Base-by-base conservation (phyloP, 2,329 filamentous ascomycete genomes). In the Ophiocordyceps robertsii region DNA sequence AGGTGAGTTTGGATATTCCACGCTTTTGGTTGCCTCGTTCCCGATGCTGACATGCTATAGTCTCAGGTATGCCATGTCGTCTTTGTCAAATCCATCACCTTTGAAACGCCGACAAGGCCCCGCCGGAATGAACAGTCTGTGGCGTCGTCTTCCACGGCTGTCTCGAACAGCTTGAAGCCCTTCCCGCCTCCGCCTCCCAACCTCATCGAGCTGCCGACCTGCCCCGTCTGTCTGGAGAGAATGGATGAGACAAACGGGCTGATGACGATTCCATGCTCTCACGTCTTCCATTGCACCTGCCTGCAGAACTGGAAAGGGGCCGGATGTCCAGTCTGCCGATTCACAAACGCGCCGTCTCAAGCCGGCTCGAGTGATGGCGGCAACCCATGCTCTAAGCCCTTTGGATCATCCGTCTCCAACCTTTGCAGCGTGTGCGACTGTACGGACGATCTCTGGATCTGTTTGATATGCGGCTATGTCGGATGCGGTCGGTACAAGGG, bases 221-320 rank as follows among this genome's bases (percentile, higher is more conserved):
- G 92, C 50, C 89, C 92, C 0, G 92, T 98, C 10, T 98, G 92
- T 51, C 73, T 98, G 6, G 92, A 98, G 60, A 82, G 90, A 39
- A 98, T 98, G 92, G 92, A 98, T 55, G 90, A 96, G 59, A 95
- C 89, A 0, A 93, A 88, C 0, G 92, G 92, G 0, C 70, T 98
- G 3, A 77, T 98, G 57, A 98, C 92, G 1, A 96, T 96, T 35
- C 81, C 93, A 29, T 98, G 92, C 58, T 90, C 96, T 55, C 92
- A 98, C 55, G 87, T 96, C 41, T 98, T 98, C 57, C 92, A 98
- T 60, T 96, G 92, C 57, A 89, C 82, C 2, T 98, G 92, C 62
- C 70, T 98, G 1, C 85, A 95, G 56, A 96, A 92, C 57, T 98
- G 92, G 92, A 86, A 85, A 56, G 89, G 90, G 5, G 84, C 81